Evolutionary conservation across 2,329 filamentous ascomycete species (phyloP).

Genomic region (Apiospora rasikravindrae): DNA sequence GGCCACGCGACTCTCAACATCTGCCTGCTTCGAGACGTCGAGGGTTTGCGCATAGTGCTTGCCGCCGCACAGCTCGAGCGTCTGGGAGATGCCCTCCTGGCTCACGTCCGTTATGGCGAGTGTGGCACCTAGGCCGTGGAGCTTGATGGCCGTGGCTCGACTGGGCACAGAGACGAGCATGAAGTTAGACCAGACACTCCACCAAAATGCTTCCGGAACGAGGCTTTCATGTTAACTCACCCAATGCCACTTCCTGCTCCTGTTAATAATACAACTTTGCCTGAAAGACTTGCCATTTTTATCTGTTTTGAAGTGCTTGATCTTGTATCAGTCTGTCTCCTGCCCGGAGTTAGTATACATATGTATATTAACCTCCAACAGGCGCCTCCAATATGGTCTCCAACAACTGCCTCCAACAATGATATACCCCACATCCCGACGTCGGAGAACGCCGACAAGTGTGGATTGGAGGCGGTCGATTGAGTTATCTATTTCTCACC

Average conservation of each 20-base stretch:
- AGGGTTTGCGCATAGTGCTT: constrained; percentile 28
- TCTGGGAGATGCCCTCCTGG: constrained; percentile 24
- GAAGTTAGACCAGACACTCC: not conserved
- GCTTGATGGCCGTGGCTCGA: constrained; percentile 32
- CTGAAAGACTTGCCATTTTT: constrained; percentile 16
- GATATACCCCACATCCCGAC: not conserved
- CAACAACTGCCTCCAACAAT: constrained; percentile 1
- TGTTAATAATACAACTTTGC: constrained; percentile 22
- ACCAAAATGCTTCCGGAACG: not conserved
- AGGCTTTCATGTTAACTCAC: not conserved
- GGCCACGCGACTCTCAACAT: constrained; percentile 32
- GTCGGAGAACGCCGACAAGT: constrained; percentile 6
- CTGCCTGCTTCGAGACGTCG: constrained; percentile 35
- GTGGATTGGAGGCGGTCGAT: not conserved
- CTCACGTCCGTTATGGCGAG: constrained; percentile 38
- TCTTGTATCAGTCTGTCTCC: not conserved
- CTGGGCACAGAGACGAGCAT: constrained; percentile 10
- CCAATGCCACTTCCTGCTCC: constrained; percentile 27
- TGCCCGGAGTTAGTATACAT: not conserved
- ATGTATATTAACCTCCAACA: not conserved
- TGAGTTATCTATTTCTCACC: not conserved
- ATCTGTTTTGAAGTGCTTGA: not conserved
- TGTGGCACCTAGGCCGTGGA: constrained; percentile 33
- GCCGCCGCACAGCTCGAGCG: constrained; percentile 10
- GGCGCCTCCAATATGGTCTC: not conserved